These are phyloP conservation scores for Stephania yunnanensis DNA, from an alignment of 164 flowering plant genomes.

Conservation along the genomic window DNA sequence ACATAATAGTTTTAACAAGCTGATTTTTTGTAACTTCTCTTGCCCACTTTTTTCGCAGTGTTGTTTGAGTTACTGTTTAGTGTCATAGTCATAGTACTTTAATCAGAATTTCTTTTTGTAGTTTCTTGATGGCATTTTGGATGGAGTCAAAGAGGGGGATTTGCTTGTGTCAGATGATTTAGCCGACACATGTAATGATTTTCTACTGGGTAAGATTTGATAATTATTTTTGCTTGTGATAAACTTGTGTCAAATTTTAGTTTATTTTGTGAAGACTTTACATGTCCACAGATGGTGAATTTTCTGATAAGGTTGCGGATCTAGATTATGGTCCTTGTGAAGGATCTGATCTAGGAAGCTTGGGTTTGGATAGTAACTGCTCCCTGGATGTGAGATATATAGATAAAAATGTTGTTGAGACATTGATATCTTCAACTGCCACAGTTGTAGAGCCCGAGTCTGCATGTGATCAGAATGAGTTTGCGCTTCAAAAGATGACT, in stretches of 20 bases:
- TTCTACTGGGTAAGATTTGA: slow-evolving; percentile 42
- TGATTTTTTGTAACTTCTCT: not conserved
- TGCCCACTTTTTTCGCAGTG: not conserved
- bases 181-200: slow-evolving; percentile 45
- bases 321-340: slow-evolving; percentile 29
- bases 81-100: not conserved
- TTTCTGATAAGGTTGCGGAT: slow-evolving; percentile 30
- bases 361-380: slow-evolving; percentile 31
- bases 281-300: slow-evolving; percentile 41
- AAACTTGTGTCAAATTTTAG: not conserved
- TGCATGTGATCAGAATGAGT: slow-evolving; percentile 17
- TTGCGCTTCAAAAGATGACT: slow-evolving; percentile 23
- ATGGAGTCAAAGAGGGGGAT: slow-evolving; percentile 39
- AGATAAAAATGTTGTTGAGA: slow-evolving; percentile 27
- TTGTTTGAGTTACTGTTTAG: not conserved
- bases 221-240: not conserved
- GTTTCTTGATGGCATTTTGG: slow-evolving; percentile 46
- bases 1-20: not conserved
- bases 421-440: slow-evolving; percentile 29
- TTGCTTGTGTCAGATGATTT: slow-evolving; percentile 34
- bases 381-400: slow-evolving; percentile 32
- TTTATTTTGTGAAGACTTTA: not conserved
- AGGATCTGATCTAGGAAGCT: slow-evolving; percentile 25
- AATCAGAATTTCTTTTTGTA: slow-evolving; percentile 18
- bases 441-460: slow-evolving; percentile 26